phyloP scores from a whole-genome alignment of 352 stramenopile genomes.

The Pythium periplocum region DNA sequence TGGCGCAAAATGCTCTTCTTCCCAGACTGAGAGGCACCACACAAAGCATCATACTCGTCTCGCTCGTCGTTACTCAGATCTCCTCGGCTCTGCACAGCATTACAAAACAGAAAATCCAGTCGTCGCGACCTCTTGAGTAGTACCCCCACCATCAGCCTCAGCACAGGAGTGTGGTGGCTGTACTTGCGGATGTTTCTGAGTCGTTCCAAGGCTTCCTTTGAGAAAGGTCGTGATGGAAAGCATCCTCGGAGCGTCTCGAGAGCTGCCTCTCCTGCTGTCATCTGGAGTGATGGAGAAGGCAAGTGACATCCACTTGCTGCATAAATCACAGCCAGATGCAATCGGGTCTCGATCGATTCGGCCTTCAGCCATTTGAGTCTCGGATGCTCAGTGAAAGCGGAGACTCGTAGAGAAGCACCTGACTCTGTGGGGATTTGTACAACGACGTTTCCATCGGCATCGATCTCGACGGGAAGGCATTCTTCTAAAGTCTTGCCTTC shows the following conservation, averaged over 20 bases:
- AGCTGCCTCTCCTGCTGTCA: slow-evolving; percentile 15
- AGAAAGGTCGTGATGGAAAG: slow-evolving; percentile 11
- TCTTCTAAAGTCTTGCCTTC: background rate
- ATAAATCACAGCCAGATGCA: slow-evolving; percentile 11
- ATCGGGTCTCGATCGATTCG: slow-evolving; percentile 13
- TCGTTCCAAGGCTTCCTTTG: slow-evolving; percentile 3
- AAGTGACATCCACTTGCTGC: slow-evolving; percentile 5
- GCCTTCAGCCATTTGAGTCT: slow-evolving; percentile 6
- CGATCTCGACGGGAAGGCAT: too few relatives aligned
- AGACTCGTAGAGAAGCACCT: slow-evolving; percentile 5
- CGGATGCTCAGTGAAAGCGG: slow-evolving; percentile 9
- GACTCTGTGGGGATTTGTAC: slow-evolving; percentile 7
- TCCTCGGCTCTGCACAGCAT: background rate
- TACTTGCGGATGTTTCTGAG: background rate
- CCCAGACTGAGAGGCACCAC: background rate
- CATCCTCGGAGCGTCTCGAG: slow-evolving; percentile 15
- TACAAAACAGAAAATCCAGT: slow-evolving; percentile 11
- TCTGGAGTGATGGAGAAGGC: slow-evolving; percentile 8
- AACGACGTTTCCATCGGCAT: slow-evolving; percentile 8
- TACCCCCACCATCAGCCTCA: background rate
- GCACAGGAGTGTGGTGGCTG: background rate
- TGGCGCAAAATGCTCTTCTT: slow-evolving; percentile 4
- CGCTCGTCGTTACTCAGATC: slow-evolving; percentile 10
- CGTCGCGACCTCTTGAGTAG: background rate
- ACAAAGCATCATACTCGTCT: slow-evolving; percentile 10